Percentiles rank a stretch among this genome's conserved stretches.
These are phyloP conservation scores for Bullera alba DNA, from an alignment of 768 basidiomycete species.

Conservation along the genomic window DNA sequence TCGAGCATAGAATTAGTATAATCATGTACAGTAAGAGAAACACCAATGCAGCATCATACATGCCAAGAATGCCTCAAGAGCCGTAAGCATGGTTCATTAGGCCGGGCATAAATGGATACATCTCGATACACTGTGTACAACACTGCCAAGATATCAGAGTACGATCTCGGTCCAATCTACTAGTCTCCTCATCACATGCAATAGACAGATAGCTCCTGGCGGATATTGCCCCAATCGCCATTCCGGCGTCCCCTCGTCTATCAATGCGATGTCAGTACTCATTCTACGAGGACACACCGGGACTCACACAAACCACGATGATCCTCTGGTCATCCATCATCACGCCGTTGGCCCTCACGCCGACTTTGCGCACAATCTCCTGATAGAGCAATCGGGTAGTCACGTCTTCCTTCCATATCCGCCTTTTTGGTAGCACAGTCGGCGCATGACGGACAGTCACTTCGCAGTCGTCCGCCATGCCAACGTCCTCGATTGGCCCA, in stretches of 20 bases:
- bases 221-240: background rate
- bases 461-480: background rate
- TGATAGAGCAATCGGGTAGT: slow-evolving; percentile 16
- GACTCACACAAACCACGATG: slow-evolving; percentile 33
- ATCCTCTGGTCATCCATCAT: slow-evolving; percentile 43
- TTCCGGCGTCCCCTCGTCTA: background rate
- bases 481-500: slow-evolving; percentile 1
- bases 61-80: background rate
- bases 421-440: slow-evolving; percentile 12
- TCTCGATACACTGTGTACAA: background rate
- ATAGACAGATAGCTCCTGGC: background rate
- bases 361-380: slow-evolving; percentile 19
- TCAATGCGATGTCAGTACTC: background rate
- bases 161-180: too few relatives aligned
- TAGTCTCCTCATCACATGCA: background rate
- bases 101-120: background rate
- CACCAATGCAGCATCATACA: background rate
- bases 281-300: background rate
- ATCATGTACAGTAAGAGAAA: background rate
- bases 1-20: background rate
- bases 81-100: background rate
- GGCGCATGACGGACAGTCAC: slow-evolving; percentile 6
- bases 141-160: too few relatives aligned
- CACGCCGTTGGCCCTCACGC: slow-evolving; percentile 30
- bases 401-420: slow-evolving; percentile 26